Evolutionary conservation across 192 early-diverging fungal genomes (phyloP), one percentile per base, ranked within the genome.

Genomic region (Helicostylum pulchrum): DNA sequence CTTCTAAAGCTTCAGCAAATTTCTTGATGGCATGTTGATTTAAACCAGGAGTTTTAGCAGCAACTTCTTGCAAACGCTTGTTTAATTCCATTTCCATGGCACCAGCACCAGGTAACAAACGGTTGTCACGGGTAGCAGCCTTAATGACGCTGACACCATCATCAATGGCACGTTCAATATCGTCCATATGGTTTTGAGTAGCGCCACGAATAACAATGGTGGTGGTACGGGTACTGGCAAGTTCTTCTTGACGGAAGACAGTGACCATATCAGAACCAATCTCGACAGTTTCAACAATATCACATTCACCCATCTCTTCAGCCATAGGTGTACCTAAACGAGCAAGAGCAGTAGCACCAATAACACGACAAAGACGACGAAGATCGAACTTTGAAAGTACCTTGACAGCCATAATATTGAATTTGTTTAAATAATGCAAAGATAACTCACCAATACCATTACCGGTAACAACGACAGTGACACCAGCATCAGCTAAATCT

Each of bases 271-370:
- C 95, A 69, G 90, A 88, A 67, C 96, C 96, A 77, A 99, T 96
- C 77, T 99, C 96, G 51, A 95, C 90, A 34, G 91, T 90, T 73
- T 95, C 93, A 26, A 99, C 90, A 77, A 97, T 83, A 64, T 99
- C 96, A 82, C 95, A 97, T 83, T 84, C 94, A 49, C 96, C 96
- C 89, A 97, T 92, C 68, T 99, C 96, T 84, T 99, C 96, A 26
- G 95, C 78, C 71, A 84, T 95, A 26, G 96, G 96, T 43, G 85
- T 92, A 72, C 96, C 90, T 17, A 99, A 76, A 62, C 96, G 91
- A 20, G 96, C 89, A 70, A 99, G 77, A 9, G 94, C 90, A 12
- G 91, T 95, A 31, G 95, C 96, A 5, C 94, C 94, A 52, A 89
- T 85, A 11, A 94, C 95, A 54, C 92, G 86, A 85, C 95, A 94